Conservation (phyloP, 768 basidiomycete genomes). For the Ephemerocybe angulata region DNA sequence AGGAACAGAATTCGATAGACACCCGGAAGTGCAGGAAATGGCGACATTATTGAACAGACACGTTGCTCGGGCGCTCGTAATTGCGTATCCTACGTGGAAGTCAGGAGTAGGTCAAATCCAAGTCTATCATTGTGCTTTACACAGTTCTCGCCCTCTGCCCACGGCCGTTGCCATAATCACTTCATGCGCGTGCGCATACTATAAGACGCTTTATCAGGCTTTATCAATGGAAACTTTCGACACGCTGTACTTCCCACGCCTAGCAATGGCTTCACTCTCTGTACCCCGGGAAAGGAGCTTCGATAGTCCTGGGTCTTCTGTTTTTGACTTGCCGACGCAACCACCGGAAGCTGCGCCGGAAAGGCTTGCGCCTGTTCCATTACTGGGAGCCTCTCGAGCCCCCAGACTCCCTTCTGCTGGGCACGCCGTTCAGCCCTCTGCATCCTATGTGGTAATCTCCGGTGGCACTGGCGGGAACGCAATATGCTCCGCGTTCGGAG, state of each 20-base stretch:
- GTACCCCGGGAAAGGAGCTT: neutral
- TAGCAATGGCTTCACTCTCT: neutral
- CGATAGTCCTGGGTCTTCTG: conserved; percentile 67
- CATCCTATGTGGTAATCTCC: conserved; percentile 73
- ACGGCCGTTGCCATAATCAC: too few species aligned
- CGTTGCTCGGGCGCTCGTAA: neutral
- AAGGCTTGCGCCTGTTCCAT: conserved; percentile 9
- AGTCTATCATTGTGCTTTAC: too few species aligned
- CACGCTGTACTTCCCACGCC: neutral
- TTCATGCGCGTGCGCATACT: too few species aligned
- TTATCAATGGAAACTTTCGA: too few species aligned
- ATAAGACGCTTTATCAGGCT: too few species aligned
- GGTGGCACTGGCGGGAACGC: conserved; percentile 95
- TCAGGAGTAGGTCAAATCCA: too few species aligned
- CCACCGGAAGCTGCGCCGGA: conserved; percentile 9
- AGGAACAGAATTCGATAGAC: conserved; percentile 61
- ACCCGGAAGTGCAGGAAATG: conserved; percentile 59
- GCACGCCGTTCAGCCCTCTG: conserved; percentile 9
- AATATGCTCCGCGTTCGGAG: conserved; percentile 79
- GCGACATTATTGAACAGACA: conserved; percentile 14
- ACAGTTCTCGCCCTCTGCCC: too few species aligned
- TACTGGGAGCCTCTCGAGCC: too few species aligned
- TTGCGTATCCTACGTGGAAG: conserved; percentile 4
- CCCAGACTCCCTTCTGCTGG: too few species aligned
- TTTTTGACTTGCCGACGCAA: conserved; percentile 69